Evolutionary conservation across 2,329 filamentous ascomycete genomes (phyloP).

Genomic region (Zopfia rhizophila): DNA sequence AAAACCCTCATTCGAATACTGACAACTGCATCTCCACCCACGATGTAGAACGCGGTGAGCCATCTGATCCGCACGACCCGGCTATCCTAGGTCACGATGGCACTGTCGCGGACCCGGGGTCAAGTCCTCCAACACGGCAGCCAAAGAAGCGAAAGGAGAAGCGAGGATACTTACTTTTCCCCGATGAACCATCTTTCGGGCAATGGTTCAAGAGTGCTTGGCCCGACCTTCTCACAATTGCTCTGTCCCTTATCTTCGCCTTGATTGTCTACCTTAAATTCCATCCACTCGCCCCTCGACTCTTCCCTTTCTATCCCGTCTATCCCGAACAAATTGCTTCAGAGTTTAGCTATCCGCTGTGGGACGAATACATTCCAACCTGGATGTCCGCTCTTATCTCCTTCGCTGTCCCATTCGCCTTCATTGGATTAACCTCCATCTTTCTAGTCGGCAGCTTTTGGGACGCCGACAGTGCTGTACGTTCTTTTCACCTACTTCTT

Average conservation of each 20-base stretch:
- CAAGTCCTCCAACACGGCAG: too few species aligned
- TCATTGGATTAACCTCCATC: conserved; percentile 70
- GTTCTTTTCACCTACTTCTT: conserved; percentile 9
- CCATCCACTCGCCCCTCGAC: conserved; percentile 69
- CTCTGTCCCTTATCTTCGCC: conserved; percentile 68
- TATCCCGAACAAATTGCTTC: conserved; percentile 54
- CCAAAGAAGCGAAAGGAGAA: too few species aligned
- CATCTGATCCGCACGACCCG: too few species aligned
- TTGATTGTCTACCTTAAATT: conserved; percentile 29
- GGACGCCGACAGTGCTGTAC: conserved; percentile 68
- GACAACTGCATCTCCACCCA: too few species aligned
- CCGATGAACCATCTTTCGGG: conserved; percentile 56
- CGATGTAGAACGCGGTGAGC: too few species aligned
- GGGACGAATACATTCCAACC: conserved; percentile 75
- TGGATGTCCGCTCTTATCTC: conserved; percentile 72
- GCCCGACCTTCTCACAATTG: conserved; percentile 72
- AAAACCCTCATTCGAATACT: too few species aligned
- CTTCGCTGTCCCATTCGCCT: conserved; percentile 68
- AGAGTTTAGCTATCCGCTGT: conserved; percentile 73
- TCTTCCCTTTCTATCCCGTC: conserved; percentile 57
- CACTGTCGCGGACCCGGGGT: too few species aligned
- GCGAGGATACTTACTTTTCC: too few species aligned
- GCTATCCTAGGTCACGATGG: too few species aligned
- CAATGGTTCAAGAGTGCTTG: conserved; percentile 72
- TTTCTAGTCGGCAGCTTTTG: conserved; percentile 61